phyloP scores from a whole-genome alignment of 768 basidiomycete species.

The Lentinus brumalis region DNA sequence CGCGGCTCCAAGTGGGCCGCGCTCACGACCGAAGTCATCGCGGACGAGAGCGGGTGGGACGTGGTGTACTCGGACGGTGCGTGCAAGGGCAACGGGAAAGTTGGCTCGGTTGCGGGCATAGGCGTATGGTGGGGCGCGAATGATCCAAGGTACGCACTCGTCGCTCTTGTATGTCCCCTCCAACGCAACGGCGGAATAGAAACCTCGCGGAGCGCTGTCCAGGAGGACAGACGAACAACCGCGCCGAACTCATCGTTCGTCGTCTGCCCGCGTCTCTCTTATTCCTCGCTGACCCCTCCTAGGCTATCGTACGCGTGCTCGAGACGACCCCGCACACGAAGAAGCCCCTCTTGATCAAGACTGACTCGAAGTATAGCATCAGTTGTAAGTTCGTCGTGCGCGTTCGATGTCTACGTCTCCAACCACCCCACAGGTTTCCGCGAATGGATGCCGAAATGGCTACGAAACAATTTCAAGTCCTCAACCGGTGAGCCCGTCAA shows the following conservation, averaged over 20 bases:
- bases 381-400: conserved; percentile 49
- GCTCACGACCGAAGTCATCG: conserved; percentile 11
- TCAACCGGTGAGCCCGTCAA: conserved; percentile 60
- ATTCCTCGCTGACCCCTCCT: not conserved
- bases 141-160: conserved; percentile 55
- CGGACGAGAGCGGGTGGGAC: conserved; percentile 35
- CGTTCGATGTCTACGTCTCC: not conserved
- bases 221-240: conserved; percentile 82
- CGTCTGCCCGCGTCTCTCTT: not conserved
- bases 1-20: conserved; percentile 1
- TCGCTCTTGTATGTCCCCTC: not conserved
- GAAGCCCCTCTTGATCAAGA: conserved; percentile 69
- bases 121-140: conserved; percentile 87
- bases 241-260: conserved; percentile 81
- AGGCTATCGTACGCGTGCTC: conserved; percentile 85
- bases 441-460: conserved; percentile 73
- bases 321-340: conserved; percentile 65
- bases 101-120: conserved; percentile 71
- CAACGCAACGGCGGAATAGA: conserved; percentile 38
- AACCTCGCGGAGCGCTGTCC: conserved; percentile 84
- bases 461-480: conserved; percentile 49
- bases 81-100: conserved; percentile 78
- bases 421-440: conserved; percentile 54
- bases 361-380: conserved; percentile 85
- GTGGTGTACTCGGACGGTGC: conserved; percentile 89